Base-by-base conservation (phyloP, 805 yeast species). In the Sugiyamaella marilandica region DNA sequence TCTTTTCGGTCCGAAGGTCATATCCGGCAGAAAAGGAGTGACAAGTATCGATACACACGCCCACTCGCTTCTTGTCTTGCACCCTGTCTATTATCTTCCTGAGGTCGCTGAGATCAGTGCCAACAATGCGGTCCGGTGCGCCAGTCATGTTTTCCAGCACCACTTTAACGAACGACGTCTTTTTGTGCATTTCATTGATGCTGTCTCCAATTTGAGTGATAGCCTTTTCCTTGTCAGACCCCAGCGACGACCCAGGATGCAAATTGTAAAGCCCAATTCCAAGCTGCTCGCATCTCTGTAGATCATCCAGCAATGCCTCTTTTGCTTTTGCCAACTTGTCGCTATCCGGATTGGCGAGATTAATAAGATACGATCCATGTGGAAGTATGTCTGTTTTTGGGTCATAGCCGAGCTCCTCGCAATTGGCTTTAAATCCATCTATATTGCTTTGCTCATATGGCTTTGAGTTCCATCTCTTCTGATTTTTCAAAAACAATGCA, bases 141-240 rank as follows among this genome's bases (percentile, higher is more conserved):
- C 99, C 99, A 1, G 99, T 97, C 99, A 94, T 94, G 65, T 92
- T 94, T 64, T 94, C 99, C 54, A 94, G 76, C 10, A 94, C 95
- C 43, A 94, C 83, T 63, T 85, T 91, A 32, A 94, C 98, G 64
- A 81, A 84, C 5, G 71, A 62, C 0, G 99, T 94, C 52, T 81
- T 82, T 24, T 70, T 69, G 47, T 87, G 84, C 4, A 96, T 97
- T 45, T 71, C 75, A 67, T 94, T 92, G 57, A 94, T 83, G 59
- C 85, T 85, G 21, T 75, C 74, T 0, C 98, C 98, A 58, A 94
- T 72, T 53, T 82, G 80, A 49, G 70, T 70, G 36, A 91, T 69
- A 1, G 95, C 89, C 16, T 73, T 78, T 3, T 68, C 64, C 62
- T 84, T 87, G 63, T 85, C 87, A 24, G 85, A 85, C 31, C 81